Base-by-base conservation (phyloP, 495 filamentous ascomycete genomes). In the Bryoglossum gracile region DNA sequence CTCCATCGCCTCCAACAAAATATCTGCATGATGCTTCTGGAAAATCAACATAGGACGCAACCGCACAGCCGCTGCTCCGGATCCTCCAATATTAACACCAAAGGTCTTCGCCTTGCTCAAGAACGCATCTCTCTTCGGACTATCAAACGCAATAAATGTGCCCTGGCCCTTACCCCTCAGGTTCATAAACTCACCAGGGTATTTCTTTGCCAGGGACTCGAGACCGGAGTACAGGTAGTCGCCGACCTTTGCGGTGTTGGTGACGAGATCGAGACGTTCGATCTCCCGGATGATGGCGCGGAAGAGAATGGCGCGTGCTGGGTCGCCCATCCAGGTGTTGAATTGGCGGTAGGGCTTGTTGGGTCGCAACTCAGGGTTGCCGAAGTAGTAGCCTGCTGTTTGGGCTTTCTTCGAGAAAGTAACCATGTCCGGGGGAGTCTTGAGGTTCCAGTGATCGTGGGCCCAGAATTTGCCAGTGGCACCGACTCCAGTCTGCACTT, bases 301-400 rank as follows among this genome's bases (percentile, higher is more conserved):
- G 81, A 96, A 98, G 50, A 97, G 76, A 50, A 97, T 71, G 8
- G 88, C 89, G 40, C 88, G 81, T 8, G 86, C 81, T 23, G 92
- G 92, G 70, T 98, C 92, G 64, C 92, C 92, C 90, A 98, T 96
- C 92, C 92, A 98, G 50, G 94, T 98, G 71, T 98, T 98, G 73
- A 97, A 98, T 69, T 98, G 92, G 42, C 92, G 82, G 77, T 96
- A 97, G n/a, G 92, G 89, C 76, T 91, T 91, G 73, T 95, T 96
- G 40, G 92, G 92, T n/a, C 90, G 77, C 50, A 98, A 76, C 38
- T 83, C 77, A 14, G 80, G 78, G 73, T 94, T 86, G 23, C 89
- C 87, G 62, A 78, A 98, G 74, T 95, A 98, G 77, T 94, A 98
- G 25, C 92, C 92, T 24, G 92, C 92, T 6, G 94, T 90, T 73